Evolutionary conservation across 495 filamentous ascomycete genomes (phyloP).

Genomic region (Coniosporium apollinis): DNA sequence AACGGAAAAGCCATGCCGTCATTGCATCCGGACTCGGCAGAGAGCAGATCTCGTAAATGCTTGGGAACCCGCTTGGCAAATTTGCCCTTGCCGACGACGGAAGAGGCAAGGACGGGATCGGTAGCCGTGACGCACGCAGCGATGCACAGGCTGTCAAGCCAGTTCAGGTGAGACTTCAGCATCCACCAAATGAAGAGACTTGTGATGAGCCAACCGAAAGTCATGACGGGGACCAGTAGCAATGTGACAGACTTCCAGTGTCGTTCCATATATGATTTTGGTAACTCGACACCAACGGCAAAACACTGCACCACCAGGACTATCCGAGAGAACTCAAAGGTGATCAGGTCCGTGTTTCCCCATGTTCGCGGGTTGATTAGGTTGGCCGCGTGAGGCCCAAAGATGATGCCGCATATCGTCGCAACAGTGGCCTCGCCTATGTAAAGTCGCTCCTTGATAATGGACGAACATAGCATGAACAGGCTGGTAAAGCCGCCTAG

Average conservation of each 20-base stretch:
- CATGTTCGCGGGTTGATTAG: conserved; percentile 72
- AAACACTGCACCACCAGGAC: conserved; percentile 99
- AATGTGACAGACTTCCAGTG: conserved; percentile 91
- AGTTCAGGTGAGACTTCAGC: conserved; percentile 53
- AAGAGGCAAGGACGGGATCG: conserved; percentile 92
- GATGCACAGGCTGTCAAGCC: conserved; percentile 71
- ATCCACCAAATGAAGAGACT: conserved; percentile 97
- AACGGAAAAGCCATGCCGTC: conserved; percentile 99
- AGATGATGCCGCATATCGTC: conserved; percentile 90
- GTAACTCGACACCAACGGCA: conserved; percentile 95
- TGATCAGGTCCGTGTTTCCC: conserved; percentile 91
- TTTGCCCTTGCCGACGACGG: conserved; percentile 96
- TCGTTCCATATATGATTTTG: conserved; percentile 90
- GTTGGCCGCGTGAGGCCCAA: conserved; percentile 86
- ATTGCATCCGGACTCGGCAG: conserved; percentile 96
- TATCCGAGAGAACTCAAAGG: conserved; percentile 90
- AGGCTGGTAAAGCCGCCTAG: conserved; percentile 92
- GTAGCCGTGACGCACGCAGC: conserved; percentile 96
- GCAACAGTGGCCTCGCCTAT: conserved; percentile 98
- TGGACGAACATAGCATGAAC: conserved; percentile 95
- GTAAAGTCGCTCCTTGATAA: conserved; percentile 97
- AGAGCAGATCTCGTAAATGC: conserved; percentile 87
- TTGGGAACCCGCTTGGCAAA: conserved; percentile 95
- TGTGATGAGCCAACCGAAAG: conserved; percentile 86
- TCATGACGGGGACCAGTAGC: conserved; percentile 90